Conservation (phyloP, 768 basidiomycete species). For the Boletus bicolor region DNA sequence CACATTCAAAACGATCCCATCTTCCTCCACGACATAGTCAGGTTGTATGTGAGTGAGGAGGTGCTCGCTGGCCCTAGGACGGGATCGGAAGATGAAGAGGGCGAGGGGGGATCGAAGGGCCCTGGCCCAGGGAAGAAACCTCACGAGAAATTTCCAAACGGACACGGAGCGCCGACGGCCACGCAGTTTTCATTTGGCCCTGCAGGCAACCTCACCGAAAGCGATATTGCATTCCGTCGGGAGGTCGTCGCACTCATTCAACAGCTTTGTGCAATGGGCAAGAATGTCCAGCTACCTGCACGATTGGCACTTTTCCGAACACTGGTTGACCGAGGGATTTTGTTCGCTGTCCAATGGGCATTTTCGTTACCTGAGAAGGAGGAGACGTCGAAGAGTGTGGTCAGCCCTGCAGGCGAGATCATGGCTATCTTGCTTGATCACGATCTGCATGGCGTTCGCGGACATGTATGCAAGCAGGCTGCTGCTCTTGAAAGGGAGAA, state of each 20-base stretch:
- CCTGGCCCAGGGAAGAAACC: slow-evolving; percentile 37
- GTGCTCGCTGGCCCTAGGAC: slow-evolving; percentile 45
- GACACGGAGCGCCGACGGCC: slow-evolving; percentile 25
- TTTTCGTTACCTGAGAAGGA: slow-evolving; percentile 65
- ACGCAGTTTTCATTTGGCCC: slow-evolving; percentile 53
- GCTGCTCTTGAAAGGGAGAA: slow-evolving; percentile 67
- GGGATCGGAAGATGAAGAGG: slow-evolving; percentile 30
- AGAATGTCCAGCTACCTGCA: slow-evolving; percentile 88
- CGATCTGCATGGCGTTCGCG: slow-evolving; percentile 81
- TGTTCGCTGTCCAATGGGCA: slow-evolving; percentile 93
- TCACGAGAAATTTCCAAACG: slow-evolving; percentile 35
- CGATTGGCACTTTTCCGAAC: slow-evolving; percentile 84
- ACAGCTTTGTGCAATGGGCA: slow-evolving; percentile 92
- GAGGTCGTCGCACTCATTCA: slow-evolving; percentile 88
- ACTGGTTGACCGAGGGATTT: slow-evolving; percentile 82
- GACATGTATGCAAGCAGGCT: slow-evolving; percentile 81
- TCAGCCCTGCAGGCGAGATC: slow-evolving; percentile 83
- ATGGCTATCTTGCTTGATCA: slow-evolving; percentile 85
- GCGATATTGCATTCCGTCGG: slow-evolving; percentile 54
- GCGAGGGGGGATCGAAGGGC: slow-evolving; percentile 27
- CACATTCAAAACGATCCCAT: slow-evolving; percentile 76
- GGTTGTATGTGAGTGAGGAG: slow-evolving; percentile 70
- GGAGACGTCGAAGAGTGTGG: slow-evolving; percentile 49
- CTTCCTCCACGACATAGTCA: slow-evolving; percentile 77
- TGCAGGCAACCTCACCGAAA: slow-evolving; percentile 51